Evolutionary conservation across 202 grass and related monocot species (phyloP).

Genomic region (Cymbopogon flexuosus): DNA sequence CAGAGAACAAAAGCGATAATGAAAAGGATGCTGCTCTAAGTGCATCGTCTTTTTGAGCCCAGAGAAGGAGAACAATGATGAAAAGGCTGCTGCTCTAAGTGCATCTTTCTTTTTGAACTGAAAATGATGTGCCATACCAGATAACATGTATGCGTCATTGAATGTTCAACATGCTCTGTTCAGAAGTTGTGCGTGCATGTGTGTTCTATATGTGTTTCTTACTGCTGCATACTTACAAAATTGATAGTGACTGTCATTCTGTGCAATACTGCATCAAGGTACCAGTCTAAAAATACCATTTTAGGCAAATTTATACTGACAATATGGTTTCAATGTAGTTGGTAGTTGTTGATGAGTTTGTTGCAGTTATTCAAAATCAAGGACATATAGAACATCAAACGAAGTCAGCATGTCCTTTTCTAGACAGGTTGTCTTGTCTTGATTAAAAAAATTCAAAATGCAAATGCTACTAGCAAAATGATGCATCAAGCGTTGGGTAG

Average conservation of each 20-base stretch:
- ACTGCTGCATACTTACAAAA: background rate
- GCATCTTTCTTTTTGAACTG: background rate
- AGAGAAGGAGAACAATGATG: slow-evolving; percentile 8
- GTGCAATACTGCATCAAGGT: background rate
- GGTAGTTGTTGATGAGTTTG: background rate
- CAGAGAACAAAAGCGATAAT: slow-evolving; percentile 9
- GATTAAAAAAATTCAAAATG: background rate
- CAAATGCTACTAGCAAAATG: background rate
- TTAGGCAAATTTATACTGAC: background rate
- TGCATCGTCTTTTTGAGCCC: background rate
- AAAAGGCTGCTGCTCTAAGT: background rate
- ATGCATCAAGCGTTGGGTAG: background rate
- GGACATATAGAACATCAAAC: background rate
- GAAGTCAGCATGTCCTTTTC: background rate
- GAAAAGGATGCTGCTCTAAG: background rate
- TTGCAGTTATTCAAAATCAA: background rate
- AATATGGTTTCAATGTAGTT: background rate
- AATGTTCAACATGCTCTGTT: background rate
- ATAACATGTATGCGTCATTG: background rate
- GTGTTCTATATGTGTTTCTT: background rate
- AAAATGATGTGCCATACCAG: slow-evolving; percentile 12
- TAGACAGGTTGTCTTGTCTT: background rate
- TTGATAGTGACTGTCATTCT: background rate
- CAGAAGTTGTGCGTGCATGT: background rate
- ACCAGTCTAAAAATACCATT: background rate